Evolutionary conservation across 352 stramenopile genomes (phyloP).

Genomic region (Globisporangium spiculum): DNA sequence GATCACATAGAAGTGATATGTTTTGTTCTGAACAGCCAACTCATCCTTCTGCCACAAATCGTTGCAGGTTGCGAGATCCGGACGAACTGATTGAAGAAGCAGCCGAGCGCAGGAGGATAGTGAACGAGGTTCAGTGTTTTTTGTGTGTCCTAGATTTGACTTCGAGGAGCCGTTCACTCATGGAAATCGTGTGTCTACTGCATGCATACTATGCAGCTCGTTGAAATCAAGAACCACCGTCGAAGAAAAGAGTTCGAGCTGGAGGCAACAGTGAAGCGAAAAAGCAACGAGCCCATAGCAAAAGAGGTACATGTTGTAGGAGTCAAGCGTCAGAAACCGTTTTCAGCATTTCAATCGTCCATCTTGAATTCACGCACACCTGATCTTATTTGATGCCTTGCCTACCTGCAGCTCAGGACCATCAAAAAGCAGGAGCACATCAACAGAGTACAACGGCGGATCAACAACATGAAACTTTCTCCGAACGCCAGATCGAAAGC

Average conservation of each 20-base stretch:
- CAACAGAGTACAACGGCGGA: constrained; percentile 10
- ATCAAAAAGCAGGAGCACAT: constrained; percentile 16
- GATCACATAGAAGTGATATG: neutral
- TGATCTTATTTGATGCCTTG: neutral
- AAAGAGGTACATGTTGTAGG: neutral
- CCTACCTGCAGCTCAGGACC: neutral
- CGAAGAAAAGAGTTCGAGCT: constrained; percentile 10
- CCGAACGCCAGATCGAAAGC: neutral
- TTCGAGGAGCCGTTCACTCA: neutral
- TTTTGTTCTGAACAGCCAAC: neutral
- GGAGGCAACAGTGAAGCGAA: neutral
- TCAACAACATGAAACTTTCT: constrained; percentile 7
- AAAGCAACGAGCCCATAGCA: neutral
- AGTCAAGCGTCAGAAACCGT: neutral
- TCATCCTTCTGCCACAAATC: neutral
- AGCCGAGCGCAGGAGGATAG: constrained; percentile 20
- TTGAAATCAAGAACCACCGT: constrained; percentile 5
- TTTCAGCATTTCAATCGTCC: neutral
- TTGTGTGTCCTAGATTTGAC: neutral
- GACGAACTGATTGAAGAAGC: constrained; percentile 31
- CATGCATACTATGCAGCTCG: neutral
- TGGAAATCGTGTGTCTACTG: neutral
- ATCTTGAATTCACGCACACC: neutral
- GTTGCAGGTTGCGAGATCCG: constrained; percentile 24
- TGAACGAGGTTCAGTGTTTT: constrained; percentile 24